Conservation (phyloP, 2,329 filamentous ascomycete genomes). For the Ophiostoma fasciatum region DNA sequence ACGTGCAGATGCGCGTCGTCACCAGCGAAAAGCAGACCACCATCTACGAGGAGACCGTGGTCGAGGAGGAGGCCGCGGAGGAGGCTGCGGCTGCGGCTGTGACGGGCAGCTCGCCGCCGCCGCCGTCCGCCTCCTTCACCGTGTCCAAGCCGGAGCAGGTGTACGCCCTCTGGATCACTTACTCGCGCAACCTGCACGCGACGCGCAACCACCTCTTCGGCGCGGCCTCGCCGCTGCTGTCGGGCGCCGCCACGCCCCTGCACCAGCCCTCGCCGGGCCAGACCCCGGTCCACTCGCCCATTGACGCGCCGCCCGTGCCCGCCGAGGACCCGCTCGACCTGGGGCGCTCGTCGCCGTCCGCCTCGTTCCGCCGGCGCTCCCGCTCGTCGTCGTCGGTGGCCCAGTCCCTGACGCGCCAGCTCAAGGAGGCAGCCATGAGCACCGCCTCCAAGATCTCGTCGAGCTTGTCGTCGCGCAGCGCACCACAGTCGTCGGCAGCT, state of each 20-base stretch:
- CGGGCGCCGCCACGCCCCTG: constrained; percentile 54
- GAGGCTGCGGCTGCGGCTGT: neutral
- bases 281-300: constrained; percentile 41
- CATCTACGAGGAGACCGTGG: constrained; percentile 47
- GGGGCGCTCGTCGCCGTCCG: too few species aligned
- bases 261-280: constrained; percentile 70
- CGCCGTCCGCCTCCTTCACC: constrained; percentile 23
- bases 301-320: constrained; percentile 37
- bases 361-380: too few species aligned
- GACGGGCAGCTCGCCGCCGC: constrained; percentile 16
- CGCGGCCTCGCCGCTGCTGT: constrained; percentile 47
- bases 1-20: constrained; percentile 92
- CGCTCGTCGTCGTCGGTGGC: constrained; percentile 26
- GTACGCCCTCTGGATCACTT: constrained; percentile 93
- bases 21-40: constrained; percentile 62
- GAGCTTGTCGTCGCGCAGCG: constrained; percentile 13
- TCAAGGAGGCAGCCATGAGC: constrained; percentile 40
- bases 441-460: constrained; percentile 37
- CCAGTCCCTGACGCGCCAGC: constrained; percentile 36
- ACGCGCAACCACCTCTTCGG: constrained; percentile 43
- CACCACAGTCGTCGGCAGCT: too few species aligned
- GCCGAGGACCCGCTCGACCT: neutral
- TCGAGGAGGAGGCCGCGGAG: constrained; percentile 39
- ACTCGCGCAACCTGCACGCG: constrained; percentile 82
- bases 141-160: constrained; percentile 58